Base-by-base conservation (phyloP, 2,329 filamentous ascomycete genomes). In the Thelonectria rubi region DNA sequence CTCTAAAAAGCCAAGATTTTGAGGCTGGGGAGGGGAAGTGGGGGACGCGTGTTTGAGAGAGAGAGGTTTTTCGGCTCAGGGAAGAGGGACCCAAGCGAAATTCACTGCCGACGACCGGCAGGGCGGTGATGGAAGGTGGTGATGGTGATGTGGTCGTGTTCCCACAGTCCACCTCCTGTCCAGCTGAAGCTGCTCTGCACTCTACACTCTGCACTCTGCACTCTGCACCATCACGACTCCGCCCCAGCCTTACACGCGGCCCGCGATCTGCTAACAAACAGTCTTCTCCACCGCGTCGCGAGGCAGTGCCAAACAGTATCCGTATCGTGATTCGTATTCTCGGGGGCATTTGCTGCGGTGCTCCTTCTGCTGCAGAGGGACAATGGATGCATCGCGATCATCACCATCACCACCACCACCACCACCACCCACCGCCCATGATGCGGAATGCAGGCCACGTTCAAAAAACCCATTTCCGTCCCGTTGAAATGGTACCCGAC, bases 181-280 rank as follows among this genome's bases (percentile, higher is more conserved):
- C 9, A 46, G 42, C 42, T 47, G 43, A 30, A 30, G 21, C 20
- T 47, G 4, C 4, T 7, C 7, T 7, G 26, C 26, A 30, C 26
- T n/a, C n/a, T n/a, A n/a, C n/a, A n/a, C 26, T n/a, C n/a, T n/a
- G n/a, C n/a, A n/a, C n/a, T n/a, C n/a, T n/a, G 26, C 26, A 30
- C 26, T n/a, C n/a, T n/a, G n/a, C n/a, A n/a, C 26, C 26, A 30
- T 30, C 11, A 12, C 18, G 48, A 58, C 57, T 64, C 57, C 65
- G 69, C 69, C 69, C 64, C 67, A 71, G 65, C 67, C 67, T 68
- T 71, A 69, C 66, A 69, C 69, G 69, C 69, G 67, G 69, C 69
- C 61, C 67, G 67, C 58, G 61, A 70, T 70, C 62, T 48, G 50
- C 64, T 50, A 26, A 20, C 30, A n/a, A n/a, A 51, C 48, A 20